Conservation (phyloP, 2,329 filamentous ascomycete species). For the Hymenoscyphus occultus region DNA sequence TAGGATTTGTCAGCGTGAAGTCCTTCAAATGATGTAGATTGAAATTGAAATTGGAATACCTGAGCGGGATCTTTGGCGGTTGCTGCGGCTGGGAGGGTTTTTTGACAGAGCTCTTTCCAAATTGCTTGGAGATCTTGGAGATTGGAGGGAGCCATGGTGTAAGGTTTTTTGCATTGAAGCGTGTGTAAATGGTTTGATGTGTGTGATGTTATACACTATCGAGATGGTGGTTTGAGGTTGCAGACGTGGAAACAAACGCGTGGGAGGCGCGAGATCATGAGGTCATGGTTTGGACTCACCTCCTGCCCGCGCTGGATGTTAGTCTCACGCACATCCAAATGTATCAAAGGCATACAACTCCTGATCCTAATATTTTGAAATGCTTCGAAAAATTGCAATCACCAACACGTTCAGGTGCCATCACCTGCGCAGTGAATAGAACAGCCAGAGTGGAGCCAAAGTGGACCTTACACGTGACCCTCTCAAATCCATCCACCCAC, state of each 20-base stretch:
- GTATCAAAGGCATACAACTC: not conserved
- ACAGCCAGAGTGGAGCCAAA: too few relatives aligned
- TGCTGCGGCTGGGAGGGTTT: slow-evolving; percentile 27
- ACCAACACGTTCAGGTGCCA: not conserved
- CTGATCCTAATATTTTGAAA: not conserved
- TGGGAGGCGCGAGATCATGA: slow-evolving; percentile 22
- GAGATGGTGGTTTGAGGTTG: not conserved
- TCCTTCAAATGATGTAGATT: not conserved
- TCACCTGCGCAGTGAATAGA: too few relatives aligned
- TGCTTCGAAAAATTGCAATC: not conserved
- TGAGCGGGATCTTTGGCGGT: slow-evolving; percentile 22
- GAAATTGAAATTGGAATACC: slow-evolving; percentile 13
- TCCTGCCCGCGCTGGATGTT: not conserved
- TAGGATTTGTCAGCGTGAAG: slow-evolving; percentile 27
- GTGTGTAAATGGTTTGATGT: not conserved
- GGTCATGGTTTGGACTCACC: slow-evolving; percentile 11
- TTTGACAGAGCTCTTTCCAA: slow-evolving; percentile 29
- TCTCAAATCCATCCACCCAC: too few relatives aligned
- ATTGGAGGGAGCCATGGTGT: not conserved
- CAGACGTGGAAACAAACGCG: slow-evolving; percentile 13
- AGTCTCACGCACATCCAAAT: not conserved
- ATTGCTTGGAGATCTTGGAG: slow-evolving; percentile 19
- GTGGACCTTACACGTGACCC: too few relatives aligned
- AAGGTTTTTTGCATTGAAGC: not conserved
- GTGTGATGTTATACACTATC: too few relatives aligned